Conservation (phyloP, 2,329 filamentous ascomycete species). For the Fusarium longipes region DNA sequence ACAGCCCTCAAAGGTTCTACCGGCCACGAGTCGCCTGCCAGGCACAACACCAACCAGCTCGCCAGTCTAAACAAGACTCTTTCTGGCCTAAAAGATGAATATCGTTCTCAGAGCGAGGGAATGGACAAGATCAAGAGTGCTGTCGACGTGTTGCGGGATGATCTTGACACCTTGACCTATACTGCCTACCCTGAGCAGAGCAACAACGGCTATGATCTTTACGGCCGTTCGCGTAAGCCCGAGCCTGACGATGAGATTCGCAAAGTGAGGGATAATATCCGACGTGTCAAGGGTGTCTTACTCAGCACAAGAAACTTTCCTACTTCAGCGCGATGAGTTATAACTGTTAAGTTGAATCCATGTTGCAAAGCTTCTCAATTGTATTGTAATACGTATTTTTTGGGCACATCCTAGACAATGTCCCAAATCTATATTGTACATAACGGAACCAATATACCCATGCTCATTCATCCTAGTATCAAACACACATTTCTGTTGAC, state of each 20-base stretch:
- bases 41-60: constrained; percentile 58
- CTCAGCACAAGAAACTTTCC: constrained; percentile 81
- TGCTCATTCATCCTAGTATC: constrained; percentile 17
- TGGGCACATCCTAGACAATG: constrained; percentile 1
- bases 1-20: constrained; percentile 21
- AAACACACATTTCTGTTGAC: neutral
- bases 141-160: constrained; percentile 70
- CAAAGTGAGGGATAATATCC: constrained; percentile 78
- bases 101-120: constrained; percentile 59
- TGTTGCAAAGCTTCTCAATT: neutral
- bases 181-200: constrained; percentile 53
- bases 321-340: constrained; percentile 50
- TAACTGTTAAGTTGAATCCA: neutral
- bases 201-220: constrained; percentile 54
- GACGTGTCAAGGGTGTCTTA: constrained; percentile 82
- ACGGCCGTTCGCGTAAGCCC: constrained; percentile 57
- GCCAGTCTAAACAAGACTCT: constrained; percentile 56
- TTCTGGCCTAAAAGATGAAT: constrained; percentile 57
- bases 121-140: constrained; percentile 63
- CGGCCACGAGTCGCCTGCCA: constrained; percentile 45
- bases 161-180: constrained; percentile 71
- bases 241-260: constrained; percentile 78
- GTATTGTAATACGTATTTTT: neutral
- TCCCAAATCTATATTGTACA: constrained; percentile 9
- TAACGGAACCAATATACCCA: constrained; percentile 26